Percentiles rank a stretch among this genome's conserved stretches.
Conservation (phyloP, 2,329 filamentous ascomycete genomes). For the Orbilia brochopaga region DNA sequence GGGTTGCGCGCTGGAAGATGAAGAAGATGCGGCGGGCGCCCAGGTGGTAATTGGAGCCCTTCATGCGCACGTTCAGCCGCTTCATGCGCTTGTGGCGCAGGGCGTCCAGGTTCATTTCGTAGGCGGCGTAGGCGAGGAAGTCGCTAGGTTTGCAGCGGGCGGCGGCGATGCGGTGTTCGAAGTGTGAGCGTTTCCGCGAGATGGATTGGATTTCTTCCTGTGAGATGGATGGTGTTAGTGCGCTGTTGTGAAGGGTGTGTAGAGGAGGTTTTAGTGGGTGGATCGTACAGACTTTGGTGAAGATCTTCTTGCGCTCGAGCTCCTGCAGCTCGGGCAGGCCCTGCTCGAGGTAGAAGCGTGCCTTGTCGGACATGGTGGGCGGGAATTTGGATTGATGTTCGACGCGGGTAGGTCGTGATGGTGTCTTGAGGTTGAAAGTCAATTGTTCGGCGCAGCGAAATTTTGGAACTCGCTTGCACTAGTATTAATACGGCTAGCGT, state of each 20-base stretch:
- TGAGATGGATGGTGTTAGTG: constrained; percentile 7
- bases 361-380: constrained; percentile 80
- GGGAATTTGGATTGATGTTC: neutral
- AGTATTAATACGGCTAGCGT: neutral
- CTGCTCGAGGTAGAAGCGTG: constrained; percentile 91
- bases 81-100: constrained; percentile 82
- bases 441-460: neutral
- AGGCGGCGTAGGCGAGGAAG: constrained; percentile 79
- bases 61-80: constrained; percentile 73
- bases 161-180: constrained; percentile 87
- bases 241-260: no score
- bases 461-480: neutral
- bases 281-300: constrained; percentile 69
- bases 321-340: constrained; percentile 90
- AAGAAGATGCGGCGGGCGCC: constrained; percentile 85
- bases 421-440: neutral
- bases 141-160: constrained; percentile 77
- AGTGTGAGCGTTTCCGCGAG: constrained; percentile 86
- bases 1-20: constrained; percentile 84
- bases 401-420: neutral
- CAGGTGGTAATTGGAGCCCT: constrained; percentile 67
- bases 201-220: constrained; percentile 90
- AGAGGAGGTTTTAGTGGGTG: constrained; percentile 12
- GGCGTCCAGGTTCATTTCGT: constrained; percentile 73
- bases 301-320: constrained; percentile 89